Conservation (phyloP, 2,329 filamentous ascomycete species). For the Lojkania enalia region DNA sequence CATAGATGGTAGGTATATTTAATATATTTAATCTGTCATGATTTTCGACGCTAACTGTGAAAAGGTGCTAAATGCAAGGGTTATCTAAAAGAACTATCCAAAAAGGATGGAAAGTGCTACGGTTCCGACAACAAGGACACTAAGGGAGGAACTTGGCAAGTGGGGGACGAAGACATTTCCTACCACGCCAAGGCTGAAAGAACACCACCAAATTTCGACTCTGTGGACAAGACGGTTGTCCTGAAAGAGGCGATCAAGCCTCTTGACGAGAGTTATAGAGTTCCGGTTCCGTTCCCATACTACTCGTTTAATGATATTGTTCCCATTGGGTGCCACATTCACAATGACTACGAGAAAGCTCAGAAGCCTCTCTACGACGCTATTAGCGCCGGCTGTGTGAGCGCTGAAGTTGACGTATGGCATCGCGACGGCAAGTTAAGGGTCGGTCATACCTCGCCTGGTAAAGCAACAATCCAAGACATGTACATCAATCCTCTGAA, state of each 20-base stretch:
- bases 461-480: constrained; percentile 59
- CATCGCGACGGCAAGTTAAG: constrained; percentile 60
- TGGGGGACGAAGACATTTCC: constrained; percentile 13
- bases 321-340: constrained; percentile 65
- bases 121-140: constrained; percentile 15
- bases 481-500: constrained; percentile 69
- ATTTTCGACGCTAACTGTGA: background rate
- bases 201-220: constrained; percentile 9
- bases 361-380: constrained; percentile 64
- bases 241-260: constrained; percentile 7
- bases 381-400: constrained; percentile 61
- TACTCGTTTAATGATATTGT: constrained; percentile 41
- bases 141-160: constrained; percentile 22
- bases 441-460: constrained; percentile 62
- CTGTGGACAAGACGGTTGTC: constrained; percentile 13
- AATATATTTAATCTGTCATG: background rate
- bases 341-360: constrained; percentile 67
- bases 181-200: constrained; percentile 22
- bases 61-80: constrained; percentile 15
- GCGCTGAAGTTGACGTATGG: constrained; percentile 73
- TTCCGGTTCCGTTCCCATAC: constrained; percentile 15
- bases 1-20: constrained; percentile 12
- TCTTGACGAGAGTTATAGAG: constrained; percentile 12
- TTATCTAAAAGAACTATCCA: constrained; percentile 15
- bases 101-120: constrained; percentile 15